Conservation (phyloP, 2,329 filamentous ascomycete genomes). For the Botrytis cinerea region DNA sequence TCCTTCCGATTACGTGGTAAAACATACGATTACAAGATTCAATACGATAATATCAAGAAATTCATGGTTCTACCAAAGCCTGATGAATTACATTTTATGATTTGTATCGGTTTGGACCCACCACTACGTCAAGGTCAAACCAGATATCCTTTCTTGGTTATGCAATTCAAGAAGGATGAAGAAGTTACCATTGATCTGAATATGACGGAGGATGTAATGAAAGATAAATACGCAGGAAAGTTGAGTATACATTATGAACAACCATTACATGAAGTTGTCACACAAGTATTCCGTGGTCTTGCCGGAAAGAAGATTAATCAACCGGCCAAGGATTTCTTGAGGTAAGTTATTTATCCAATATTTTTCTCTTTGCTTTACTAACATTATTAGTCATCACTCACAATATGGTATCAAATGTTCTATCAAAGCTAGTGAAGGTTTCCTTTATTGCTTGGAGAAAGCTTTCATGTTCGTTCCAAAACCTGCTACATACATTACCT, state of each 20-base stretch:
- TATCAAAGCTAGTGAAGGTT: slow-evolving; percentile 99
- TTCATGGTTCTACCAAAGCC: slow-evolving; percentile 98
- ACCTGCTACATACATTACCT: slow-evolving; percentile 93
- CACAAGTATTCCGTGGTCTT: slow-evolving; percentile 91
- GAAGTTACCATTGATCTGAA: slow-evolving; percentile 96
- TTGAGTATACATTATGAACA: slow-evolving; percentile 88
- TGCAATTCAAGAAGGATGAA: slow-evolving; percentile 98
- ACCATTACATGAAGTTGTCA: slow-evolving; percentile 88
- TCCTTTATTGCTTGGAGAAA: slow-evolving; percentile 95
- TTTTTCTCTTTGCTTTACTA: slow-evolving; percentile 32
- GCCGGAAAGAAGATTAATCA: slow-evolving; percentile 94
- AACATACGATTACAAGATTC: slow-evolving; percentile 99
- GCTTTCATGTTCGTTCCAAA: slow-evolving; percentile 99
- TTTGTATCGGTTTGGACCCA: slow-evolving; percentile 91
- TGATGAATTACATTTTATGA: slow-evolving; percentile 94
- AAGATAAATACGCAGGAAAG: slow-evolving; percentile 86
- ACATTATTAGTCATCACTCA: slow-evolving; percentile 69
- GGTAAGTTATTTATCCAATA: slow-evolving; percentile 48
- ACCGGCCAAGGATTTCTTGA: slow-evolving; percentile 91
- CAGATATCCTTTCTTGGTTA: slow-evolving; percentile 95
- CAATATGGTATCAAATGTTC: slow-evolving; percentile 98
- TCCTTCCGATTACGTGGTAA: slow-evolving; percentile 97
- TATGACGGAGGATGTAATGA: slow-evolving; percentile 85
- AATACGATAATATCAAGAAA: slow-evolving; percentile 97
- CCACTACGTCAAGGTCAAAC: slow-evolving; percentile 96